A percentile compares a stretch with the other conserved stretches of the same genome.
These are phyloP conservation scores for Trichoderma reesei DNA, from an alignment of 495 filamentous ascomycete genomes.

Conservation along the genomic window DNA sequence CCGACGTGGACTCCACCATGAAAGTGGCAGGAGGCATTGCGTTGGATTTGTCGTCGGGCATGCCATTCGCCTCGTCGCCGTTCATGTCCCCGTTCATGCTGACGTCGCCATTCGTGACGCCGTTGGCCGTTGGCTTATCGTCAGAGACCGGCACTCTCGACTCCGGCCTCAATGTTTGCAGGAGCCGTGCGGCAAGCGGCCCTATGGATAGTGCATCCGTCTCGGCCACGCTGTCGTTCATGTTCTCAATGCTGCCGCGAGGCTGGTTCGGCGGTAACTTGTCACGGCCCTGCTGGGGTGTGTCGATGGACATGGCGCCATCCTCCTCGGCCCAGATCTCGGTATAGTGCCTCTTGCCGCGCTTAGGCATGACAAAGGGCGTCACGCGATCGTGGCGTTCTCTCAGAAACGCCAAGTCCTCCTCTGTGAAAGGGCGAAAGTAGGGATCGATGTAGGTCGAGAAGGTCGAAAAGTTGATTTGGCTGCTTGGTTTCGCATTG, in stretches of 20 bases:
- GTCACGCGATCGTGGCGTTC: slow-evolving; percentile 77
- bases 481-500: slow-evolving; percentile 84
- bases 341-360: slow-evolving; percentile 75
- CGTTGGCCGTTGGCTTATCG: slow-evolving; percentile 45
- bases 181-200: slow-evolving; percentile 72
- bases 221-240: slow-evolving; percentile 76
- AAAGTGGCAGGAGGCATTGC: slow-evolving; percentile 60
- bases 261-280: slow-evolving; percentile 69
- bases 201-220: slow-evolving; percentile 87
- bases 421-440: slow-evolving; percentile 82
- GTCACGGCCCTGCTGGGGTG: slow-evolving; percentile 44
- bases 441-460: slow-evolving; percentile 80
- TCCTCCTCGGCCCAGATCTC: slow-evolving; percentile 94
- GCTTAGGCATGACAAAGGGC: slow-evolving; percentile 77
- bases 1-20: slow-evolving; percentile 59
- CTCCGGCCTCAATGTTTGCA: slow-evolving; percentile 75
- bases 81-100: slow-evolving; percentile 42
- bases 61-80: slow-evolving; percentile 28
- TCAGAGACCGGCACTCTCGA: slow-evolving; percentile 54
- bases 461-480: slow-evolving; percentile 87
- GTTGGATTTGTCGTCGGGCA: slow-evolving; percentile 26
- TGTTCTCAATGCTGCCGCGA: slow-evolving; percentile 70
- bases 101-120: slow-evolving; percentile 44
- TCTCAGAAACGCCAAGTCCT: slow-evolving; percentile 87
- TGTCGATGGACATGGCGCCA: slow-evolving; percentile 59